Percentiles rank a stretch among this genome's conserved stretches.
Conservation (phyloP, 108 stramenopile species). For the Cyclotella choctawhatcheeana region DNA sequence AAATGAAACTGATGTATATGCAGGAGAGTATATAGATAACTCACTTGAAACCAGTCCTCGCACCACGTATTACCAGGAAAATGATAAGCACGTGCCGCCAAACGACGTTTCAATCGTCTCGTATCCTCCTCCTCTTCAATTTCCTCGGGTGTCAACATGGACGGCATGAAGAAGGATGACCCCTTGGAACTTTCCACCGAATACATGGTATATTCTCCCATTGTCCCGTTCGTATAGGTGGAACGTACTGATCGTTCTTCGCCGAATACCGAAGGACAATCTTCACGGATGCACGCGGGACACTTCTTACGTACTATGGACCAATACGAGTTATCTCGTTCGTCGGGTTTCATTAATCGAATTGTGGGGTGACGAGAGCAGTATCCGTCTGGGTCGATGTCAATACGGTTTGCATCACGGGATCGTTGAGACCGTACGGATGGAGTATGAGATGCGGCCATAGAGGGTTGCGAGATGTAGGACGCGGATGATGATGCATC, state of each 20-base stretch:
- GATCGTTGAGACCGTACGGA: conserved; percentile 2
- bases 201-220: not conserved
- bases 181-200: conserved; percentile 15
- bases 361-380: conserved; percentile 43
- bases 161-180: conserved; percentile 7
- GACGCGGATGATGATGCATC: conserved; percentile 4
- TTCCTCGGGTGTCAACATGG: conserved; percentile 37
- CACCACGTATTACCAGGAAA: conserved; percentile 54
- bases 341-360: conserved; percentile 22
- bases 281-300: conserved; percentile 47
- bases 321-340: conserved; percentile 23
- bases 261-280: conserved; percentile 36
- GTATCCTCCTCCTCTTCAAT: conserved; percentile 47
- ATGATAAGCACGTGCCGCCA: conserved; percentile 54
- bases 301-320: conserved; percentile 43
- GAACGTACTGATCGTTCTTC: conserved; percentile 2
- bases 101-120: conserved; percentile 38
- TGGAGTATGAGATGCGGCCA: not conserved
- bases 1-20: conserved; percentile 18
- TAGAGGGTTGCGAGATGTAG: not conserved
- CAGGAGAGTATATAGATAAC: too few relatives aligned
- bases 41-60: conserved; percentile 56
- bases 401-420: conserved; percentile 6
- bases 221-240: not conserved
- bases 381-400: conserved; percentile 32